phyloP scores from a whole-genome alignment of 257 asterid genomes.

The Rauvolfia tetraphylla region DNA sequence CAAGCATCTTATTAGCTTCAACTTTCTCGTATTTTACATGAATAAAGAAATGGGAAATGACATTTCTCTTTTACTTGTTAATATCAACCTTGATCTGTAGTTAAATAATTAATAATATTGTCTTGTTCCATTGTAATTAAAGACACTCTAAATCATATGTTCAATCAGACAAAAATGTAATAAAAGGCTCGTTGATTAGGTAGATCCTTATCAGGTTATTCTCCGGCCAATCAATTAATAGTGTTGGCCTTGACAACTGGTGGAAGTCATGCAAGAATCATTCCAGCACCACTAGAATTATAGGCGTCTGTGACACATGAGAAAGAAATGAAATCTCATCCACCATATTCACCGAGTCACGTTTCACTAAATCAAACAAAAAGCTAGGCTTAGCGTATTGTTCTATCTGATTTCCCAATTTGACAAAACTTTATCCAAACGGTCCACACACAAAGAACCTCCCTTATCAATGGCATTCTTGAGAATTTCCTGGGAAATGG shows the following conservation, averaged over 20 bases:
- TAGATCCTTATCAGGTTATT: conserved; percentile 13
- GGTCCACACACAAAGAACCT: background rate
- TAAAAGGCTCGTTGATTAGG: background rate
- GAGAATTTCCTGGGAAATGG: conserved; percentile 22
- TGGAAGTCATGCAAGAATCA: background rate
- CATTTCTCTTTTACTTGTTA: no score
- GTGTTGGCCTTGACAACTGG: background rate
- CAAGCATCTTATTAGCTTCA: no score
- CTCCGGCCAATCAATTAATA: background rate
- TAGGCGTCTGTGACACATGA: background rate
- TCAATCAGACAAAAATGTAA: background rate
- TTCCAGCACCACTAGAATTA: no score
- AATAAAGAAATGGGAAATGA: no score
- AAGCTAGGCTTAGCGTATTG: conserved; percentile 1
- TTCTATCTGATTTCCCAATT: conserved; percentile 36
- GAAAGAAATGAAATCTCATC: background rate
- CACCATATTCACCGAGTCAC: conserved; percentile 22
- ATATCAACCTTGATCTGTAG: no score
- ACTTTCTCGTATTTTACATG: no score
- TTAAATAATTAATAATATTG: no score
- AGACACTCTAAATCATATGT: background rate
- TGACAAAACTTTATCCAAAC: conserved; percentile 26
- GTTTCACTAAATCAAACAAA: conserved; percentile 29
- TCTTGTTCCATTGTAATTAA: background rate
- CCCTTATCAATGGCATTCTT: conserved; percentile 28